A percentile compares a stretch with the other conserved stretches of the same genome.
Conservation (phyloP, 148 eudicot genomes). For the Camellia sinensis region DNA sequence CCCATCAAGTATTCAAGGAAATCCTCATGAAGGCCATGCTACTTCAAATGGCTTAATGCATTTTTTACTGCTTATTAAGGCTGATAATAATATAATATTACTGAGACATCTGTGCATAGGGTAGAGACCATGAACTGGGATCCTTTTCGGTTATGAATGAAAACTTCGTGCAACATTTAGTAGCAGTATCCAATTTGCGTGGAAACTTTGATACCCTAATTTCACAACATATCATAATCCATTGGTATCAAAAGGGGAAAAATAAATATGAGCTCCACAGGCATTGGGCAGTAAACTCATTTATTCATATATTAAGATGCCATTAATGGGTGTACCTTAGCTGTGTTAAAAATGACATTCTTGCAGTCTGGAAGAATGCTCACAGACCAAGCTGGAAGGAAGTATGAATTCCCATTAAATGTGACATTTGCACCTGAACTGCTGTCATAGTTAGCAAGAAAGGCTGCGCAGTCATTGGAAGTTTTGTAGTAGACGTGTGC, state of each 20-base stretch:
- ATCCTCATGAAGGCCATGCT: too few species aligned
- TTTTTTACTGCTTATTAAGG: not conserved
- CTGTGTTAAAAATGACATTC: slow-evolving; percentile 56
- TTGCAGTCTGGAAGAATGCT: slow-evolving; percentile 71
- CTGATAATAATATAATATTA: not conserved
- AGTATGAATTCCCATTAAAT: slow-evolving; percentile 37
- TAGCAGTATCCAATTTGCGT: not conserved
- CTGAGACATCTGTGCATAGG: not conserved
- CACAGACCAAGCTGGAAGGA: slow-evolving; percentile 82
- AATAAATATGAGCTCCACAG: not conserved
- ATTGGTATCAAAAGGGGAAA: not conserved
- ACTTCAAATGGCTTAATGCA: not conserved
- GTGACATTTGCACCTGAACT: slow-evolving; percentile 43
- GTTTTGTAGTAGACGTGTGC: slow-evolving; percentile 48
- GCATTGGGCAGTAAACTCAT: not conserved
- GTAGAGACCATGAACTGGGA: not conserved
- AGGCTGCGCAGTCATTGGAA: slow-evolving; percentile 49
- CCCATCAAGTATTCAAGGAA: too few species aligned
- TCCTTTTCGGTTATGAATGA: not conserved
- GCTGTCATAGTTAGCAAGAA: slow-evolving; percentile 45
- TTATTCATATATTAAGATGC: not conserved
- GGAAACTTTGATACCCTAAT: not conserved
- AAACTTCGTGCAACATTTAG: not conserved
- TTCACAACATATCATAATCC: not conserved
- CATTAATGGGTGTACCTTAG: slow-evolving; percentile 41